Conservation (phyloP, 2,329 filamentous ascomycete species). For the Colletotrichum ledebouriae region DNA sequence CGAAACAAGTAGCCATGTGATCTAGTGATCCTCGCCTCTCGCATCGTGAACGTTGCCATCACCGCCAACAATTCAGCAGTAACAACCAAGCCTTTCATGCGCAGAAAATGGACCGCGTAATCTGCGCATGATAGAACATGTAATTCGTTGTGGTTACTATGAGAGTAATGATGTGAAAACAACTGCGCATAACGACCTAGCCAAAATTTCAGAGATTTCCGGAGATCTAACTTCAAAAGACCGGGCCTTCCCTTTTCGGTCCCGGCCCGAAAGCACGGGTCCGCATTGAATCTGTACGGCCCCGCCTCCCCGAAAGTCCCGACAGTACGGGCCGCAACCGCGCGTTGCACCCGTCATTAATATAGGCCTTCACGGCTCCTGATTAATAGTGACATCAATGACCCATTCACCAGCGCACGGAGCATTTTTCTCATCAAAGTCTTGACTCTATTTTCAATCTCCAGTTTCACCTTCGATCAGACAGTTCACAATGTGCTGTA, state of each 20-base stretch:
- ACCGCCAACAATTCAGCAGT: too few species aligned
- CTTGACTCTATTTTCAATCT: not conserved
- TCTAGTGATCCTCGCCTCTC: too few species aligned
- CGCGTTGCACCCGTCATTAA: not conserved
- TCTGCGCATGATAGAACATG: too few species aligned
- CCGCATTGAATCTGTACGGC: conserved; percentile 1
- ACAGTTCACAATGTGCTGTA: conserved; percentile 19
- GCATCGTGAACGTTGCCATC: too few species aligned
- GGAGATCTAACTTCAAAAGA: not conserved
- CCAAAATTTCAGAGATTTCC: not conserved
- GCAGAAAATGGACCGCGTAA: too few species aligned
- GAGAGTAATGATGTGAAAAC: too few species aligned
- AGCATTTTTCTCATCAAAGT: not conserved
- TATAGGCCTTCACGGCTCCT: not conserved
- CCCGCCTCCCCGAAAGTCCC: conserved; percentile 1
- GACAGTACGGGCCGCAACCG: not conserved
- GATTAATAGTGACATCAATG: too few species aligned
- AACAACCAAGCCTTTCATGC: too few species aligned
- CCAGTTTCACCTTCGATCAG: not conserved
- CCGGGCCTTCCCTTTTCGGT: conserved; percentile 4
- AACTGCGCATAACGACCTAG: not conserved
- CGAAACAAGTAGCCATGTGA: too few species aligned
- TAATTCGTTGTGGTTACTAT: too few species aligned
- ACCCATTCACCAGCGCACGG: not conserved
- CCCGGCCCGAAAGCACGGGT: conserved; percentile 9